Base-by-base conservation (phyloP, 345 rosid species). In the Jatropha curcas region DNA sequence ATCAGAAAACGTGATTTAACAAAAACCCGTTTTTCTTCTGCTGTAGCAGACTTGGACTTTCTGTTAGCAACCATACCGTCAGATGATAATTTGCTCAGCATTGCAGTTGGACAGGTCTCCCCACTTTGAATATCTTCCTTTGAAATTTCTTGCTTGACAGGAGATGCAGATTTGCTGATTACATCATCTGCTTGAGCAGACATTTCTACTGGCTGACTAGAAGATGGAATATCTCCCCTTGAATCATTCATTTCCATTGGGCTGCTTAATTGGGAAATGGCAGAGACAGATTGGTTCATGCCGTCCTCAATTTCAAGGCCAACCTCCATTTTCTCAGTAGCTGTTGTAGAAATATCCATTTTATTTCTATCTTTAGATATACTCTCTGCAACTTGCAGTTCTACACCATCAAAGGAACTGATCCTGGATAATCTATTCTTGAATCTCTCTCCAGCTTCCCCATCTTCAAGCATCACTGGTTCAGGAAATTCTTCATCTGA, bases 401-500 rank as follows among this genome's bases (percentile, higher is more conserved):
- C 82, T 58, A 64, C 74, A 71, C 68, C 79, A 73, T 77, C 74
- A 41, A 70, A 64, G 68, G 78, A 79, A 70, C 77, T 57, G 69
- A 68, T 73, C 74, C 68, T 82, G 37, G 85, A 57, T 65, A 67
- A 73, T 58, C 58, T 57, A 61, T 79, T 74, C 41, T 71, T 75
- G 57, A 80, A 75, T 76, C 71, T 82, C 78, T 74, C 82, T 77
- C 84, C 82, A 69, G 70, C 76, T 84, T 82, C 84, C 73, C 88
- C 92, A 65, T 84, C 85, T 68, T 90, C 97, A 70, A 92, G 80
- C 89, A 95, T 95, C 76, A 88, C 78, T 58, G 97, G 97, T 80
- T 95, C 99, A 64, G 89, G 92, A 87, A 80, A 92, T 83, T 95
- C 99, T 80, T 91, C 99, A 85, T 95, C 98, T 48, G 99, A 95